Percentiles rank a stretch among this genome's conserved stretches.
These are phyloP conservation scores for Crucihimalaya himalaica DNA, from an alignment of 345 rosid species.

Conservation along the genomic window DNA sequence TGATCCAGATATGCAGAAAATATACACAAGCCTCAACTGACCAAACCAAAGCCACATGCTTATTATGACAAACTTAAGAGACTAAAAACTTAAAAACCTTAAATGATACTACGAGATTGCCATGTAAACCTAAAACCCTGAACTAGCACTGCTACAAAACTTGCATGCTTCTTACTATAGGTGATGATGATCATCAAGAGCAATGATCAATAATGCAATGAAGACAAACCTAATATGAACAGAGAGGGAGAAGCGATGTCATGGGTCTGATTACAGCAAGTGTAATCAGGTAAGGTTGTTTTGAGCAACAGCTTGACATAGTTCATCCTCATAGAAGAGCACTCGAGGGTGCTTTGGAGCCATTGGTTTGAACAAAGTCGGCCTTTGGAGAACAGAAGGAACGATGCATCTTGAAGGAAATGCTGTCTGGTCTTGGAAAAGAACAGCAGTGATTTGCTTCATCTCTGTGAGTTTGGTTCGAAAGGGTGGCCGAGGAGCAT, in stretches of 20 bases:
- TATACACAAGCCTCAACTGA: slow-evolving; percentile 34
- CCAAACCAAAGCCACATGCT: slow-evolving; percentile 28
- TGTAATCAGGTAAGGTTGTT: slow-evolving; percentile 70
- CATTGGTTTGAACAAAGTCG: slow-evolving; percentile 60
- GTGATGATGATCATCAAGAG: slow-evolving; percentile 19
- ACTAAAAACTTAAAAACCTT: slow-evolving; percentile 17
- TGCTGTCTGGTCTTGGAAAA: slow-evolving; percentile 75
- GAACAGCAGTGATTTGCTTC: slow-evolving; percentile 88
- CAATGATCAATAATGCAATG: slow-evolving; percentile 39
- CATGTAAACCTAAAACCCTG: slow-evolving; percentile 42
- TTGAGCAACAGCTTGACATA: slow-evolving; percentile 96
- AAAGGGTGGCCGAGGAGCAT: slow-evolving; percentile 86
- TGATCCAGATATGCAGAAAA: slow-evolving; percentile 19
- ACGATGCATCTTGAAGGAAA: slow-evolving; percentile 76
- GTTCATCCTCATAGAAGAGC: slow-evolving; percentile 87
- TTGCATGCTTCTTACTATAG: slow-evolving; percentile 52
- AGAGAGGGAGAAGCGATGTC: slow-evolving; percentile 25
- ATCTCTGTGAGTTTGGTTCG: slow-evolving; percentile 69
- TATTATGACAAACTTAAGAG: slow-evolving; percentile 28
- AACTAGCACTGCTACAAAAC: slow-evolving; percentile 62
- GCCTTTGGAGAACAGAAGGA: slow-evolving; percentile 78
- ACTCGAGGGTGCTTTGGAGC: slow-evolving; percentile 53
- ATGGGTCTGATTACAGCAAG: slow-evolving; percentile 6
- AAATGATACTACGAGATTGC: slow-evolving; percentile 19
- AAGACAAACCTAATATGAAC: slow-evolving; percentile 55